These are phyloP conservation scores for Gossypium laxum DNA, from an alignment of 441 rosid genomes.

Conservation along the genomic window DNA sequence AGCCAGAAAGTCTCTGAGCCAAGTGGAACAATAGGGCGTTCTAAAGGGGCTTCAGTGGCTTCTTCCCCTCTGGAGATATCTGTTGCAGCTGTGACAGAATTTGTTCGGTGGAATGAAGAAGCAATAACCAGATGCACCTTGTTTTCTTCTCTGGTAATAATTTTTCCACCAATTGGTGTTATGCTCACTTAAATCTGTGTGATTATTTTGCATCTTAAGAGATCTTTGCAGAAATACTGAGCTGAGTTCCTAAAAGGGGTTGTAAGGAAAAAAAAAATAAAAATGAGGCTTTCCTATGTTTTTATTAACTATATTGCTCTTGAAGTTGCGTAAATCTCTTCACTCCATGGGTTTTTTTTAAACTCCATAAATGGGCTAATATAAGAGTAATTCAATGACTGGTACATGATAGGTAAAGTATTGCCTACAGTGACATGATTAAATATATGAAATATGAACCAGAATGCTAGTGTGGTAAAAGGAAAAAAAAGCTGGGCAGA, in stretches of 20 bases:
- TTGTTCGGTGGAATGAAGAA: constrained; percentile 97
- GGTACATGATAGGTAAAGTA: not conserved
- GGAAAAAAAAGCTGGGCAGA: not conserved
- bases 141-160: constrained; percentile 76
- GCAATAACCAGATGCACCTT: constrained; percentile 86
- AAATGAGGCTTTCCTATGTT: not conserved
- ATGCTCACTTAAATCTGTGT: not conserved
- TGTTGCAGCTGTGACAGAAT: constrained; percentile 91
- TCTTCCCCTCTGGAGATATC: constrained; percentile 85
- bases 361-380: not conserved
- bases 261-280: not conserved
- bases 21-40: constrained; percentile 82
- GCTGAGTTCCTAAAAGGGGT: not conserved
- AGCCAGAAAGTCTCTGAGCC: constrained; percentile 64
- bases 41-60: constrained; percentile 79
- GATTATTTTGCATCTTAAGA: not conserved
- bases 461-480: not conserved
- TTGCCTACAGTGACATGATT: not conserved
- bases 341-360: constrained; percentile 1
- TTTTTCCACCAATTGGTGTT: not conserved
- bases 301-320: not conserved
- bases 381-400: not conserved
- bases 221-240: not conserved
- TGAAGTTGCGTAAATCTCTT: not conserved
- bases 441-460: not conserved